These are phyloP conservation scores for Picocystis sp. DNA, from an alignment of 163 green algal genomes.

Conservation along the genomic window DNA sequence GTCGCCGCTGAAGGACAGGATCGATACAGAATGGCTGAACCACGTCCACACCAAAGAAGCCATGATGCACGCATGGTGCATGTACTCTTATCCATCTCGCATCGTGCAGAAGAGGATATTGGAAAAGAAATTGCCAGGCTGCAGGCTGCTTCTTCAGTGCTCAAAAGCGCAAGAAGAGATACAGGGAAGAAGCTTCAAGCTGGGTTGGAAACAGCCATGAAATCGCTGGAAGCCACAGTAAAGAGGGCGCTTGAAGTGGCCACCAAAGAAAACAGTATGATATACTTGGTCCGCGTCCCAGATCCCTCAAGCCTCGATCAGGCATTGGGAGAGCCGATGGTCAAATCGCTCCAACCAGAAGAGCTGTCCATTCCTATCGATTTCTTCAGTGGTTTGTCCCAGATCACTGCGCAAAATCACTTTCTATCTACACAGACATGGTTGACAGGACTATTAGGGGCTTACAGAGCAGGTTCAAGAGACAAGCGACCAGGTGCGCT, in stretches of 20 bases:
- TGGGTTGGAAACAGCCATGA: slow-evolving; percentile 18
- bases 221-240: not conserved
- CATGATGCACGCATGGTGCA: slow-evolving; percentile 4
- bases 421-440: slow-evolving; percentile 78
- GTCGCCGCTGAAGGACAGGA: slow-evolving; percentile 33
- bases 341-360: slow-evolving; percentile 31
- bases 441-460: slow-evolving; percentile 49
- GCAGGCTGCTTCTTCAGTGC: slow-evolving; percentile 10
- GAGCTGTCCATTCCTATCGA: slow-evolving; percentile 22
- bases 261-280: slow-evolving; percentile 59
- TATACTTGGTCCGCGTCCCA: slow-evolving; percentile 66
- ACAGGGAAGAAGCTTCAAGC: slow-evolving; percentile 14
- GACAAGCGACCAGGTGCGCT: slow-evolving; percentile 60
- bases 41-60: not conserved
- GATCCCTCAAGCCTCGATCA: slow-evolving; percentile 18
- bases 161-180: slow-evolving; percentile 23
- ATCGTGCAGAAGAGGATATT: slow-evolving; percentile 9
- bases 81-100: no score
- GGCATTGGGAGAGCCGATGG: slow-evolving; percentile 37
- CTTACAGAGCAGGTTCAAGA: slow-evolving; percentile 43
- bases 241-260: not conserved
- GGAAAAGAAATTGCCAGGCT: slow-evolving; percentile 23
- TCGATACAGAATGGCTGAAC: slow-evolving; percentile 39
- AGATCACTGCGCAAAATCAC: slow-evolving; percentile 56
- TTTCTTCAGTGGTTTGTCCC: slow-evolving; percentile 69